phyloP scores from a whole-genome alignment of 179 eudicot species.

The Drosera spatulata region DNA sequence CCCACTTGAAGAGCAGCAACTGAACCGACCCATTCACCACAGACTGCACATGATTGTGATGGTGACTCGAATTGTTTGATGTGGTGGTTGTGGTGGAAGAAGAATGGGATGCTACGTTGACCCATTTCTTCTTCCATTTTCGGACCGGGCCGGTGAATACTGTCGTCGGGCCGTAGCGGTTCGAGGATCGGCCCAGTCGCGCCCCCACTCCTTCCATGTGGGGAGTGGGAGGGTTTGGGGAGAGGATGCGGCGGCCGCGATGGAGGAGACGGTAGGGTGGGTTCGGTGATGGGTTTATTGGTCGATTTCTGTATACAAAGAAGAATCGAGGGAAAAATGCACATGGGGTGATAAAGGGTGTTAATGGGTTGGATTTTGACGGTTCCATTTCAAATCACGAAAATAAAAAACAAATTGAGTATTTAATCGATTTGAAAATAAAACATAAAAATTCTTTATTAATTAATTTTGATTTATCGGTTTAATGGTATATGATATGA shows the following conservation, averaged over 20 bases:
- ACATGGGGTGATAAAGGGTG: too few relatives aligned
- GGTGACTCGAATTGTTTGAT: constrained; percentile 6
- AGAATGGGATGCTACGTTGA: constrained; percentile 38
- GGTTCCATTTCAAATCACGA: too few relatives aligned
- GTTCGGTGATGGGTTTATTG: too few relatives aligned
- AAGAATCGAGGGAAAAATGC: too few relatives aligned
- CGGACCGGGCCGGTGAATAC: constrained; percentile 90
- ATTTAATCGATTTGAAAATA: too few relatives aligned
- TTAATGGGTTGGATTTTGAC: too few relatives aligned
- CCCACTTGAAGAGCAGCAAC: constrained; percentile 70
- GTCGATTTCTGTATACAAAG: too few relatives aligned
- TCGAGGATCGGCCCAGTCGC: constrained; percentile 76
- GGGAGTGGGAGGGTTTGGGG: constrained; percentile 21
- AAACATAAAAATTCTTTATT: too few relatives aligned
- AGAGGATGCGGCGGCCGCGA: neutral
- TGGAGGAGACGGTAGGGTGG: too few relatives aligned
- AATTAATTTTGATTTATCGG: too few relatives aligned
- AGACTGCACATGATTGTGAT: constrained; percentile 16
- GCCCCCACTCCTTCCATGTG: constrained; percentile 93
- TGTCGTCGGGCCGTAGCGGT: constrained; percentile 76
- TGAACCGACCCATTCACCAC: constrained; percentile 27
- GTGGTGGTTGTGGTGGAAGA: constrained; percentile 7
- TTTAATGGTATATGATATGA: too few relatives aligned
- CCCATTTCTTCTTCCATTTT: constrained; percentile 89
- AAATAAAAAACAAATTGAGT: too few relatives aligned